Evolutionary conservation across 164 flowering plant genomes (phyloP).

Genomic region (Macadamia integrifolia): DNA sequence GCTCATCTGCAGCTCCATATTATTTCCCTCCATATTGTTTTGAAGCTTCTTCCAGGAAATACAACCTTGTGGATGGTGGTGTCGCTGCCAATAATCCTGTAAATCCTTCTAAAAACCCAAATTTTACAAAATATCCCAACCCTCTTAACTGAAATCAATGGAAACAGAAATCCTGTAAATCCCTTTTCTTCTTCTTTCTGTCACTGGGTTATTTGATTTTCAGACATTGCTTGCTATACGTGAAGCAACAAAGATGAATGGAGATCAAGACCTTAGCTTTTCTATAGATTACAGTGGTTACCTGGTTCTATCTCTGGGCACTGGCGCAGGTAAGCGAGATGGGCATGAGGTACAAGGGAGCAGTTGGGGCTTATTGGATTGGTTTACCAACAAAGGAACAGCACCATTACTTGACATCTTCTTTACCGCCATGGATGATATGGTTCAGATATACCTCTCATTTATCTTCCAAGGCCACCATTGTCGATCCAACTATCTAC

Average conservation of each 20-base stretch:
- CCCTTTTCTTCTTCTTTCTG: not conserved
- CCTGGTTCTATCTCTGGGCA: conserved; percentile 7
- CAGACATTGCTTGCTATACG: conserved; percentile 14
- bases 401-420: conserved; percentile 8
- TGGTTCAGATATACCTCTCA: conserved; percentile 13
- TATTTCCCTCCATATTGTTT: conserved; percentile 10
- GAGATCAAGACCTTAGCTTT: not conserved
- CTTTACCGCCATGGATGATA: conserved; percentile 8
- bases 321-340: conserved; percentile 4
- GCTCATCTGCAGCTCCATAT: conserved; percentile 10
- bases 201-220: not conserved
- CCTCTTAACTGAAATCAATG: not conserved
- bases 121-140: not conserved
- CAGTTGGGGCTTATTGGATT: conserved; percentile 5
- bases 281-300: not conserved
- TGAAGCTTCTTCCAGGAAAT: not conserved
- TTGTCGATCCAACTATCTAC: conserved; percentile 5
- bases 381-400: not conserved
- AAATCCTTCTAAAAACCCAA: not conserved
- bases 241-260: conserved; percentile 6
- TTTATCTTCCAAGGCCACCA: conserved; percentile 2
- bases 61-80: conserved; percentile 9
- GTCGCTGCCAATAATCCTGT: conserved; percentile 16
- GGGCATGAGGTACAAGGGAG: not conserved
- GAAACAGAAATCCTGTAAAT: not conserved